A percentile compares a stretch with the other conserved stretches of the same genome.
These are phyloP conservation scores for Leccinum subgranulosum DNA, from an alignment of 768 basidiomycete genomes.

Conservation along the genomic window DNA sequence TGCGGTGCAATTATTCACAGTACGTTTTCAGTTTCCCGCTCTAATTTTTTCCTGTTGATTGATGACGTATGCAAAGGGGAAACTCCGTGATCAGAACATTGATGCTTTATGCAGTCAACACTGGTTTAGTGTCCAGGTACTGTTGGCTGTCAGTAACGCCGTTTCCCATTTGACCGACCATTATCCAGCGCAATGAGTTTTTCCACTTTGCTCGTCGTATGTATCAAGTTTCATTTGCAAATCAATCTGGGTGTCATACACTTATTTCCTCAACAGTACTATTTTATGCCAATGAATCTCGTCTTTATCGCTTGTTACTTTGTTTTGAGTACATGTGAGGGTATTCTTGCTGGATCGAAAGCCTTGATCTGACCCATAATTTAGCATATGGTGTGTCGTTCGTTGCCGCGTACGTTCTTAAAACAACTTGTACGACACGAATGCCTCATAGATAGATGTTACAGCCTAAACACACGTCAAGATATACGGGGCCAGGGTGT, in stretches of 20 bases:
- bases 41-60: background rate
- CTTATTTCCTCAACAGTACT: slow-evolving; percentile 41
- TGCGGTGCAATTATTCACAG: slow-evolving; percentile 50
- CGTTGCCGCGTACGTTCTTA: slow-evolving; percentile 53
- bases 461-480: slow-evolving; percentile 60
- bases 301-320: slow-evolving; percentile 64
- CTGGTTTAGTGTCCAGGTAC: slow-evolving; percentile 61
- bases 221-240: slow-evolving; percentile 14
- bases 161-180: background rate
- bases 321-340: slow-evolving; percentile 61
- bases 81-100: slow-evolving; percentile 56
- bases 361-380: slow-evolving; percentile 1
- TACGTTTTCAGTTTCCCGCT: slow-evolving; percentile 20
- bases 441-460: slow-evolving; percentile 12
- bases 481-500: slow-evolving; percentile 53
- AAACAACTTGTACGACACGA: background rate
- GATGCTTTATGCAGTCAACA: slow-evolving; percentile 60
- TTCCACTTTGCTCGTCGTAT: slow-evolving; percentile 53
- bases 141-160: background rate
- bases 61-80: slow-evolving; percentile 34
- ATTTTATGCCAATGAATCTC: slow-evolving; percentile 51
- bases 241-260: background rate
- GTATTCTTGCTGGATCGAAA: background rate
- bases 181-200: slow-evolving; percentile 31
- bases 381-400: slow-evolving; percentile 65